Percentiles rank a stretch among this genome's conserved stretches.
Conservation (phyloP, 1,284 basidiomycete species). For the Sanghuangporus weigelae region DNA sequence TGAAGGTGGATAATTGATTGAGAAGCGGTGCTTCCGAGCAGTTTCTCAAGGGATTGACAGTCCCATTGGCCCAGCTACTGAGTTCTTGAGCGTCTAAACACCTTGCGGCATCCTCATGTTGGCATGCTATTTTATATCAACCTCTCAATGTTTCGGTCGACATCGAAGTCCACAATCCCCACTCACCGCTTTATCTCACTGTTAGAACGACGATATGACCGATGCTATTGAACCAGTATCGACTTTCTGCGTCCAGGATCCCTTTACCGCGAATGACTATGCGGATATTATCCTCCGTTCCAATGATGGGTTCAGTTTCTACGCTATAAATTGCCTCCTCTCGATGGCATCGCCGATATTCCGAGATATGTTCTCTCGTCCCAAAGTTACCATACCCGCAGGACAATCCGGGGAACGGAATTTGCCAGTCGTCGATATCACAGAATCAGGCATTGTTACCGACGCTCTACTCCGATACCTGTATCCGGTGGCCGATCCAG, state of each 20-base stretch:
- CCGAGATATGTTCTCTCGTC: constrained; percentile 28
- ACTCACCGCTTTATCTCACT: too few species aligned
- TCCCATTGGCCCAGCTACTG: too few species aligned
- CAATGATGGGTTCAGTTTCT: constrained; percentile 40
- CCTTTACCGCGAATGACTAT: constrained; percentile 9
- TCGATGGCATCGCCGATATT: constrained; percentile 42
- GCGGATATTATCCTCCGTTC: constrained; percentile 40
- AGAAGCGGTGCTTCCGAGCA: too few species aligned
- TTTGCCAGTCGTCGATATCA: constrained; percentile 47
- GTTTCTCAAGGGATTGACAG: too few species aligned
- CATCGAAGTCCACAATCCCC: too few species aligned
- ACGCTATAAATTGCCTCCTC: constrained; percentile 39
- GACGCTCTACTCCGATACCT: constrained; percentile 50
- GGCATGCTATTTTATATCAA: too few species aligned
- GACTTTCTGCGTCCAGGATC: background rate
- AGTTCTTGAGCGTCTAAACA: too few species aligned
- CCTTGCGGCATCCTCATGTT: too few species aligned
- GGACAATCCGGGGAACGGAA: background rate
- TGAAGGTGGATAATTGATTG: too few species aligned
- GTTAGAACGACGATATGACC: too few species aligned
- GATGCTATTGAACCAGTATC: too few species aligned
- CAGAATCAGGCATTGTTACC: constrained; percentile 42
- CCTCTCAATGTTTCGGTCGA: too few species aligned
- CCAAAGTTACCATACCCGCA: constrained; percentile 3
- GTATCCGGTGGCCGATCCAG: constrained; percentile 30